Conservation (phyloP, 768 basidiomycete species). For the Psilocybe azurescens region DNA sequence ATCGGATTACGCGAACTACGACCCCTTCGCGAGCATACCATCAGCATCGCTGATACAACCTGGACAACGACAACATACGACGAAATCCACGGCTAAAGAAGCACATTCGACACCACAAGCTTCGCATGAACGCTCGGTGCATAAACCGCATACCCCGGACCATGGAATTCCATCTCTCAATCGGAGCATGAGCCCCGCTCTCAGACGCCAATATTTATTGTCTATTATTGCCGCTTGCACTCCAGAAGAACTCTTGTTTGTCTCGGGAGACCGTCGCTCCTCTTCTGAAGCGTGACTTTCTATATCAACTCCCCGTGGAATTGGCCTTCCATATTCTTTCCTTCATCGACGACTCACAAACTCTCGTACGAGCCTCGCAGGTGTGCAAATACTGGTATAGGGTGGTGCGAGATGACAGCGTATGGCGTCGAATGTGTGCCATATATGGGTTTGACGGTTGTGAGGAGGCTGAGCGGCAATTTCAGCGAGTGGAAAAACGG, state of each 20-base stretch:
- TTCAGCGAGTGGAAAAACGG: background rate
- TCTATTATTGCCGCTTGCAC: conserved; percentile 59
- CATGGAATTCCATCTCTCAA: background rate
- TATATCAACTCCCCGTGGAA: conserved; percentile 50
- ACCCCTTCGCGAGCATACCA: no score
- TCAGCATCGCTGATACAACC: no score
- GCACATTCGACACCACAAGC: background rate
- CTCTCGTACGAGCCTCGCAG: conserved; percentile 68
- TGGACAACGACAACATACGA: background rate
- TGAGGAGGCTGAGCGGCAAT: conserved; percentile 7
- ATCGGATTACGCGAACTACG: no score
- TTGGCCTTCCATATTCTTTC: conserved; percentile 75
- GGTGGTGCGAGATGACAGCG: conserved; percentile 73
- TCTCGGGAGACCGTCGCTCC: conserved; percentile 67
- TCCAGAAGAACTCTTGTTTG: conserved; percentile 65
- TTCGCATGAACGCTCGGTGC: background rate
- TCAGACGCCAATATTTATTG: conserved; percentile 41
- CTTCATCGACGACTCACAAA: conserved; percentile 77
- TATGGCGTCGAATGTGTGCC: conserved; percentile 82
- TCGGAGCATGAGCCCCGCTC: background rate
- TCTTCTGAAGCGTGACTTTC: conserved; percentile 67
- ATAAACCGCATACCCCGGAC: background rate
- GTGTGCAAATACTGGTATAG: conserved; percentile 77
- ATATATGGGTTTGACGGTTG: conserved; percentile 52
- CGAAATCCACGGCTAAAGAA: background rate